Percentiles rank a stretch among this genome's conserved stretches.
Conservation (phyloP, 1,284 basidiomycete species). For the Microstroma glucosiphilum region DNA sequence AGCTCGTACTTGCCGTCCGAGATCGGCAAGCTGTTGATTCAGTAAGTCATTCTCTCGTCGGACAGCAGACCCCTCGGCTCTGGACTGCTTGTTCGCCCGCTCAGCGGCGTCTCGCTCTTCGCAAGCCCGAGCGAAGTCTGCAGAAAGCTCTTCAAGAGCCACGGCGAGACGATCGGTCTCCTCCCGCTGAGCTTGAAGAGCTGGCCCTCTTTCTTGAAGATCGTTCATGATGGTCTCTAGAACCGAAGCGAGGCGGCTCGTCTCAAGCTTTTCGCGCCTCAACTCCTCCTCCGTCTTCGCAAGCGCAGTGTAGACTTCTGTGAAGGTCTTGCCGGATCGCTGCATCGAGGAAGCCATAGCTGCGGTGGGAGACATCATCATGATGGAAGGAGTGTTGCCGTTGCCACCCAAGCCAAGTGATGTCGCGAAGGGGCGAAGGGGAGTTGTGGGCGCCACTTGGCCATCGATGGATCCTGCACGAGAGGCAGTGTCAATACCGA, state of each 20-base stretch:
- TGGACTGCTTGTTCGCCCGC: slow-evolving; percentile 58
- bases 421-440: slow-evolving; percentile 12
- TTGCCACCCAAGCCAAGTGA: slow-evolving; percentile 1
- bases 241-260: slow-evolving; percentile 31
- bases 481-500: slow-evolving; percentile 31
- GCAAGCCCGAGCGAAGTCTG: slow-evolving; percentile 25
- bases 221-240: slow-evolving; percentile 45
- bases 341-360: slow-evolving; percentile 73
- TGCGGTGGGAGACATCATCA: slow-evolving; percentile 61
- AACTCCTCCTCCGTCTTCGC: slow-evolving; percentile 76
- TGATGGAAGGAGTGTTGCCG: slow-evolving; percentile 8
- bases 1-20: slow-evolving; percentile 74
- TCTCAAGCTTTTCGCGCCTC: slow-evolving; percentile 60
- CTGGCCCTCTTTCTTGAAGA: slow-evolving; percentile 40
- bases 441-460: slow-evolving; percentile 14
- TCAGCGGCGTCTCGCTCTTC: slow-evolving; percentile 27
- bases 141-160: slow-evolving; percentile 32
- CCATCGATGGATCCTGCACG: slow-evolving; percentile 12
- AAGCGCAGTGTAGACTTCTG: slow-evolving; percentile 81
- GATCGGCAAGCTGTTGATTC: slow-evolving; percentile 65
- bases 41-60: slow-evolving; percentile 66
- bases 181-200: slow-evolving; percentile 44
- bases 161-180: slow-evolving; percentile 35
- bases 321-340: slow-evolving; percentile 74
- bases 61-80: slow-evolving; percentile 57